Conservation (phyloP, 1,284 basidiomycete species). For the Rhodotorula glutinis region DNA sequence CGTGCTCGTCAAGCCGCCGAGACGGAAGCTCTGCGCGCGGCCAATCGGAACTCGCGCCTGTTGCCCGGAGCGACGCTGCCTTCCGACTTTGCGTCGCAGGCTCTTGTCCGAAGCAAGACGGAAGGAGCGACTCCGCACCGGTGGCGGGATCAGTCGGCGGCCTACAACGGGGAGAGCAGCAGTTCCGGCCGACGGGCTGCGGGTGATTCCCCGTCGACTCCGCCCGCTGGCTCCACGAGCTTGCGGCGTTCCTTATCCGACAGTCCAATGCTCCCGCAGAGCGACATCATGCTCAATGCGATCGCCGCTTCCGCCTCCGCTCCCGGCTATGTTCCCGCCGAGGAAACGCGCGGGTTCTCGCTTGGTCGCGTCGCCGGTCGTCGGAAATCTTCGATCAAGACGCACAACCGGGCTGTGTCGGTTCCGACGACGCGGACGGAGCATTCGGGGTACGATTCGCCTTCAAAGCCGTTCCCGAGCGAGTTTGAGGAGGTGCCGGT, state of each 20-base stretch:
- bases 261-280: background rate
- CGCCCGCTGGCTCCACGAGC: background rate
- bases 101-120: conserved; percentile 1
- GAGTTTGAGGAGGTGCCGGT: conserved; percentile 22
- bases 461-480: conserved; percentile 16
- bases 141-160: background rate
- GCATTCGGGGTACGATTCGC: background rate
- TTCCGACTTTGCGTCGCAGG: background rate
- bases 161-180: background rate
- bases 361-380: background rate
- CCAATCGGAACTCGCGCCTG: conserved; percentile 15
- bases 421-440: background rate
- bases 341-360: background rate
- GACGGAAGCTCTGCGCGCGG: background rate
- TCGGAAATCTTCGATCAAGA: background rate
- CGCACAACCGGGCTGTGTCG: background rate
- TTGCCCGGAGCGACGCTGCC: conserved; percentile 20
- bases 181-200: background rate
- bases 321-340: too few species aligned
- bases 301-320: background rate
- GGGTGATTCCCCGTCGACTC: background rate
- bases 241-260: background rate
- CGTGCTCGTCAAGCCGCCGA: conserved; percentile 4
- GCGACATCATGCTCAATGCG: background rate
- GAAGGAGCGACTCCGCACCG: background rate